Evolutionary conservation across 2,329 filamentous ascomycete genomes (phyloP).

Genomic region (Rutstroemia sp.): DNA sequence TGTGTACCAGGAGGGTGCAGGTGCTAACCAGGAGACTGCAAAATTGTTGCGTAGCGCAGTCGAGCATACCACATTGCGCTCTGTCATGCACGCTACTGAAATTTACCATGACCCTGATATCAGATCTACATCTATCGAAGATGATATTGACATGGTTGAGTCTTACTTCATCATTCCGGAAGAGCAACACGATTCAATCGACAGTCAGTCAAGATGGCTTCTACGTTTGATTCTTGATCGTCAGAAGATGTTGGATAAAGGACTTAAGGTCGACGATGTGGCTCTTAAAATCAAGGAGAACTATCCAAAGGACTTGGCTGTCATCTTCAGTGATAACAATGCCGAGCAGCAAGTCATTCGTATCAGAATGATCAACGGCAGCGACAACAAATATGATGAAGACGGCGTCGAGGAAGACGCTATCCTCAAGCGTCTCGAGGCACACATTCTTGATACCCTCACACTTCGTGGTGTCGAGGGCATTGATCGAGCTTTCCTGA

Average conservation of each 20-base stretch:
- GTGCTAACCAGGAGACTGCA: constrained; percentile 67
- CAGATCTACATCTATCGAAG: constrained; percentile 74
- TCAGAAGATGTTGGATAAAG: constrained; percentile 92
- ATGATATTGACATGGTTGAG: constrained; percentile 89
- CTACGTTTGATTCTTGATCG: constrained; percentile 89
- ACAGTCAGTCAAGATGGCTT: constrained; percentile 88
- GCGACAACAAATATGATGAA: constrained; percentile 68
- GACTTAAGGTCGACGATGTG: constrained; percentile 84
- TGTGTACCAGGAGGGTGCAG: constrained; percentile 66
- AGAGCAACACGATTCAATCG: constrained; percentile 52
- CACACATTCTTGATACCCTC: constrained; percentile 83
- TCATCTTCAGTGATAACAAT: constrained; percentile 98
- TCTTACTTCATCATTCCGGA: constrained; percentile 95
- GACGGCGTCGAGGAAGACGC: constrained; percentile 76
- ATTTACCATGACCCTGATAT: constrained; percentile 97
- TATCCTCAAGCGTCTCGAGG: constrained; percentile 86
- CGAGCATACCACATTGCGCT: constrained; percentile 89
- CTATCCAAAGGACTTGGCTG: constrained; percentile 75
- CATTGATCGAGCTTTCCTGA: constrained; percentile 88
- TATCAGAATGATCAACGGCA: constrained; percentile 68
- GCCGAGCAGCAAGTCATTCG: constrained; percentile 92
- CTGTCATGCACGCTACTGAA: constrained; percentile 85
- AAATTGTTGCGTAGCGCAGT: constrained; percentile 83
- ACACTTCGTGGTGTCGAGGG: constrained; percentile 86
- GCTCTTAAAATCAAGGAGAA: constrained; percentile 83